Conservation (phyloP, 1,284 basidiomycete genomes). For the Coniferiporia sulphurascens region DNA sequence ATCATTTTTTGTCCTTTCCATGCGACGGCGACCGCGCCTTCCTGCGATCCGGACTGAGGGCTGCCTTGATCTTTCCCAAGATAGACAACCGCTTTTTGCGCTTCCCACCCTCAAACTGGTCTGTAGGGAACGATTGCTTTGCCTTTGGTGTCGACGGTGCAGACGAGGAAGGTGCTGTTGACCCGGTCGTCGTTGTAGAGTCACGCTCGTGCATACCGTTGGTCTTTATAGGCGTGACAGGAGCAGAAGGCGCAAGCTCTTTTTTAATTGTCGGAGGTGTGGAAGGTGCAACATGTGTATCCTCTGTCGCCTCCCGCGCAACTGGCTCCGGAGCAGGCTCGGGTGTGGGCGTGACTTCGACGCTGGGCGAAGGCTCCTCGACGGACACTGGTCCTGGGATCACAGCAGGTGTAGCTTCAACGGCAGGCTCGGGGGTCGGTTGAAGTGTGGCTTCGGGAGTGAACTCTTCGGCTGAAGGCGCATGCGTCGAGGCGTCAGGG, state of each 20-base stretch:
- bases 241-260: conserved; percentile 5
- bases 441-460: background rate
- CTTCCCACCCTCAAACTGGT: conserved; percentile 14
- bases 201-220: background rate
- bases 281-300: conserved; percentile 1
- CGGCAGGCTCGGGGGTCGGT: background rate
- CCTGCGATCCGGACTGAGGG: conserved; percentile 19
- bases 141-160: conserved; percentile 18
- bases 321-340: conserved; percentile 15
- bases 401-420: conserved; percentile 4
- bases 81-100: conserved; percentile 26
- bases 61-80: conserved; percentile 26
- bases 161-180: conserved; percentile 10
- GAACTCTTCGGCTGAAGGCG: conserved; percentile 11
- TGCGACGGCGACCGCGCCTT: conserved; percentile 5
- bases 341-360: background rate
- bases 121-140: background rate
- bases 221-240: conserved; percentile 12
- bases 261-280: conserved; percentile 8
- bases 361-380: background rate
- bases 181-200: background rate
- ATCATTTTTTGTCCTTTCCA: background rate
- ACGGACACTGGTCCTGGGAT: background rate
- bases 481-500: conserved; percentile 13
- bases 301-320: background rate